Base-by-base conservation (phyloP, 805 yeast genomes). In the Pichia deserticola region DNA sequence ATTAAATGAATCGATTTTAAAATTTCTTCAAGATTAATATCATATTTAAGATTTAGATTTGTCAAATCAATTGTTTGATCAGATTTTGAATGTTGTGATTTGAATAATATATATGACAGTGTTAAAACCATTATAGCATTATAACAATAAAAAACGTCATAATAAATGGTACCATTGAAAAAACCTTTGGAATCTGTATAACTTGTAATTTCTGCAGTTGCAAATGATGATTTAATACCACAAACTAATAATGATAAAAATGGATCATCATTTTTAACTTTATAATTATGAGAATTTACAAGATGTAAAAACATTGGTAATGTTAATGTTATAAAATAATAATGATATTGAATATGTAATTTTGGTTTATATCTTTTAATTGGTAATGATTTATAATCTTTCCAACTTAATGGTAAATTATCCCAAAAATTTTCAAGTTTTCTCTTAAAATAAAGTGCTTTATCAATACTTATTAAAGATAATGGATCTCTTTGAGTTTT, bases 131-230 rank as follows among this genome's bases (percentile, higher is more conserved):
- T 64, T 1, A 68, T 66, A 1, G 76, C 70, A 51, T 68, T 67
- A 53, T 75, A 75, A 6, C 71, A 73, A 55, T 67, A 66, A 56
- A 72, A 72, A 37, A 73, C 68, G 52, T 75, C 79, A 36, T 65
- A 63, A 36, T 72, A 70, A n/a, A 72, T 42, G 1, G 75, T 71
- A n/a, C 78, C 78, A 56, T 68, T 70, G 55, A 71, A 64, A 46
- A 70, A 62, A 5, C 72, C 74, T 46, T 67, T 66, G 9, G 63
- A 57, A 35, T 64, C 61, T 0, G 71, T 65, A 40, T 62, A 59
- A 2, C 66, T 60, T 36, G 71, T 60, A 5, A 72, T 54, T 44
- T 72, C 70, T 0, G 77, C 68, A 6, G 73, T 66, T 51, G 59
- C 58, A 20, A 70, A 59, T 0, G 77, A 69, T 1, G 76, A 66